Conservation (phyloP, 179 eudicot genomes). For the Sideroxylon spinosum region DNA sequence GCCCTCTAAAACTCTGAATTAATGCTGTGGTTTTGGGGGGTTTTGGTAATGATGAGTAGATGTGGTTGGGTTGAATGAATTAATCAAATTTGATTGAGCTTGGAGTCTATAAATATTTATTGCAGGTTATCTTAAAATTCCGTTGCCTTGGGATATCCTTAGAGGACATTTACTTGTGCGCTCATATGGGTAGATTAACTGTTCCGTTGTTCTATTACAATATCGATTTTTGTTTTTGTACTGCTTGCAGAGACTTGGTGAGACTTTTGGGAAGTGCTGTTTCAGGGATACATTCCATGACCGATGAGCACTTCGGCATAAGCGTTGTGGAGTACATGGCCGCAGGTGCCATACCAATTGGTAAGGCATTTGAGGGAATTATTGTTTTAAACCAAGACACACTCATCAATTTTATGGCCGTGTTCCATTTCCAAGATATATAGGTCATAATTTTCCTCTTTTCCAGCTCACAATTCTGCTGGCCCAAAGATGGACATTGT, state of each 20-base stretch:
- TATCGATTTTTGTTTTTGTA: background rate
- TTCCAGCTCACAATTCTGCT: slow-evolving; percentile 85
- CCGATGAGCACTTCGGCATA: slow-evolving; percentile 94
- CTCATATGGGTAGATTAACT: background rate
- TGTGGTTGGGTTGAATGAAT: background rate
- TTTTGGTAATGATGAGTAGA: background rate
- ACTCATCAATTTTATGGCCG: background rate
- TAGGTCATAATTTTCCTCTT: slow-evolving; percentile 7
- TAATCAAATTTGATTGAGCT: background rate
- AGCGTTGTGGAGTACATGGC: slow-evolving; percentile 97
- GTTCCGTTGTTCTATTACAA: background rate
- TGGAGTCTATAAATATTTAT: background rate
- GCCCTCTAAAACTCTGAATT: too few species aligned
- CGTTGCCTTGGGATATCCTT: background rate
- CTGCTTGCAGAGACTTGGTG: slow-evolving; percentile 79
- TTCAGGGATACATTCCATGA: slow-evolving; percentile 92
- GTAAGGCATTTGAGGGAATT: slow-evolving; percentile 29
- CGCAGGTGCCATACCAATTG: slow-evolving; percentile 94
- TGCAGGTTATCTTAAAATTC: background rate
- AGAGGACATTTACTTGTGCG: background rate
- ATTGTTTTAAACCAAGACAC: background rate
- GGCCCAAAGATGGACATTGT: slow-evolving; percentile 96
- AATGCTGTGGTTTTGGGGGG: background rate
- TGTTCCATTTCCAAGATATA: background rate
- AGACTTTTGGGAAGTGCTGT: slow-evolving; percentile 74